phyloP scores from a whole-genome alignment of 2,329 filamentous ascomycete species.

The Rutstroemia sp. region DNA sequence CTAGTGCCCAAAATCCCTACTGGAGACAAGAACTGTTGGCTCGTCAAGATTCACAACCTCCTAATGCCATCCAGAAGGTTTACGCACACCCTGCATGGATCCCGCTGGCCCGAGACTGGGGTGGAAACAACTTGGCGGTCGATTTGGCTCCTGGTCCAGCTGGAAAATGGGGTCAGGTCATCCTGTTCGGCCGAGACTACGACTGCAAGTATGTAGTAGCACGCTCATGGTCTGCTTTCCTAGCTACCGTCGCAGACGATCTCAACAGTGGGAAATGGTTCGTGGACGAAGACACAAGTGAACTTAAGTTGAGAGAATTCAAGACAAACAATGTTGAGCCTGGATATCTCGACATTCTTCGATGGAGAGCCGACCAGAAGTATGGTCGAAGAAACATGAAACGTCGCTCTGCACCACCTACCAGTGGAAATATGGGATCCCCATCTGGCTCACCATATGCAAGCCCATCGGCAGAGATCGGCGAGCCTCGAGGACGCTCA shows the following conservation, averaged over 20 bases:
- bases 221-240: constrained; percentile 81
- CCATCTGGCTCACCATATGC: constrained; percentile 54
- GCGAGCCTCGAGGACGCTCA: constrained; percentile 60
- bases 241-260: constrained; percentile 85
- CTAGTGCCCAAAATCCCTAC: constrained; percentile 46
- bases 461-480: constrained; percentile 53
- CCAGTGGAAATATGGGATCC: constrained; percentile 31
- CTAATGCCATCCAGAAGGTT: constrained; percentile 79
- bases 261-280: constrained; percentile 82
- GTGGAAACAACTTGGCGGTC: constrained; percentile 92
- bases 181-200: constrained; percentile 94
- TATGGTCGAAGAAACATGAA: constrained; percentile 56
- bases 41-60: constrained; percentile 81
- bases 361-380: constrained; percentile 95
- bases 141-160: constrained; percentile 85
- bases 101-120: constrained; percentile 92
- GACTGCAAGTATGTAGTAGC: constrained; percentile 97
- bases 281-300: constrained; percentile 85
- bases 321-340: constrained; percentile 85
- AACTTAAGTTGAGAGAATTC: constrained; percentile 90
- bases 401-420: constrained; percentile 42
- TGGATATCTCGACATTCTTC: constrained; percentile 85
- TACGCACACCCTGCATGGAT: constrained; percentile 96
- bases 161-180: constrained; percentile 93
- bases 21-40: constrained; percentile 83